Percentiles rank a stretch among this genome's conserved stretches.
phyloP scores from a whole-genome alignment of 2,329 filamentous ascomycete genomes.

The Colletotrichum liriopes region DNA sequence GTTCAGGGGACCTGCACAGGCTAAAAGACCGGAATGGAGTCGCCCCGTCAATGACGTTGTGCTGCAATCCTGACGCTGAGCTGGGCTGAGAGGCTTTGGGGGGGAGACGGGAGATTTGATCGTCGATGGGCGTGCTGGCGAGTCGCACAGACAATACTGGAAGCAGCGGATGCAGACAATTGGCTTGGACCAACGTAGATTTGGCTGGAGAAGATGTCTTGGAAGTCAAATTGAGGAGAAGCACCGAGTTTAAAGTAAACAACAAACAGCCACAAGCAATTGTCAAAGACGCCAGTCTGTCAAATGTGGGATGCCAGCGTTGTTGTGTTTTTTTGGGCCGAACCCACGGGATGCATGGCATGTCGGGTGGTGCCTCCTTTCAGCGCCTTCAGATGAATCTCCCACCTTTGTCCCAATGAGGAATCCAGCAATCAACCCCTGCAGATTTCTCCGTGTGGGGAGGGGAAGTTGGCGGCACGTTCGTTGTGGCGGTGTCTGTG shows the following conservation, averaged over 20 bases:
- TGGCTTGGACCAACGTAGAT: neutral
- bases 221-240: neutral
- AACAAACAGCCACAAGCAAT: constrained; percentile 1
- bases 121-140: constrained; percentile 28
- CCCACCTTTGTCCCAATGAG: constrained; percentile 28
- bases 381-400: constrained; percentile 39
- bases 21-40: constrained; percentile 41
- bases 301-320: constrained; percentile 21
- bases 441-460: constrained; percentile 43
- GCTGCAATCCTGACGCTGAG: constrained; percentile 17
- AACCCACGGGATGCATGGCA: constrained; percentile 30
- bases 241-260: neutral
- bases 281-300: neutral
- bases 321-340: constrained; percentile 26
- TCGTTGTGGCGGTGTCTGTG: constrained; percentile 22
- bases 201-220: neutral
- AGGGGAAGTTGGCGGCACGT: constrained; percentile 25
- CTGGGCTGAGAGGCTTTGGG: neutral
- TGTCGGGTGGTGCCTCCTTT: constrained; percentile 39
- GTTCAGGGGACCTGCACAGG: constrained; percentile 34
- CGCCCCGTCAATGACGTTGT: constrained; percentile 42
- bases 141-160: constrained; percentile 32
- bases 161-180: constrained; percentile 4
- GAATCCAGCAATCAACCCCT: constrained; percentile 40
- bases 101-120: constrained; percentile 28